Conservation (phyloP, 768 basidiomycete species). For the Rhodotorula kratochvilovae region DNA sequence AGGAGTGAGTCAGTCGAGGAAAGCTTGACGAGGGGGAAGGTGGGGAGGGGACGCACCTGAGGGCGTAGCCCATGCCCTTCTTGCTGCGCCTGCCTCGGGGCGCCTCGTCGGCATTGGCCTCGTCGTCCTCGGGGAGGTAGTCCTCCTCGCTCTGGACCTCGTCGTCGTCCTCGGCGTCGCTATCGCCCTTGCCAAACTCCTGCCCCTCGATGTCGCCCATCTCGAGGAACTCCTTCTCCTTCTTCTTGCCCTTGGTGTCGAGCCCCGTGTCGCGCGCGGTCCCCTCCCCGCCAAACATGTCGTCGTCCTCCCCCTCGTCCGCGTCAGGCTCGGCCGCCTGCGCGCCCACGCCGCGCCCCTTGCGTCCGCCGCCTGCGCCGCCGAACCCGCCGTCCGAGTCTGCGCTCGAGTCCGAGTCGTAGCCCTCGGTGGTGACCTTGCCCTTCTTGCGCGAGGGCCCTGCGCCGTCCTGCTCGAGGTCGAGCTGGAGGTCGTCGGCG, state of each 20-base stretch:
- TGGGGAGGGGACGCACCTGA: constrained; percentile 52
- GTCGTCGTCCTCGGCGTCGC: constrained; percentile 44
- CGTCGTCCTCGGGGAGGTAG: constrained; percentile 47
- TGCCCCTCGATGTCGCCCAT: constrained; percentile 96
- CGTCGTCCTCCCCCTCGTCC: constrained; percentile 50
- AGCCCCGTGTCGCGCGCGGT: constrained; percentile 65
- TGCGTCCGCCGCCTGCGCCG: constrained; percentile 23
- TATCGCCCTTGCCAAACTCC: constrained; percentile 59
- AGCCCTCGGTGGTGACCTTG: constrained; percentile 32
- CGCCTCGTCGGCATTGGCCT: constrained; percentile 57
- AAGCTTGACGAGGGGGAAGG: neutral
- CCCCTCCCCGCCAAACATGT: constrained; percentile 51
- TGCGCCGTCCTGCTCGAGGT: constrained; percentile 26
- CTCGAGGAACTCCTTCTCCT: constrained; percentile 63
- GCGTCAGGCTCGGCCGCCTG: constrained; percentile 3
- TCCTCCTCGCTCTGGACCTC: constrained; percentile 54
- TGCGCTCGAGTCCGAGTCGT: constrained; percentile 36
- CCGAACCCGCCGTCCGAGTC: constrained; percentile 33
- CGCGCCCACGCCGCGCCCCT: constrained; percentile 2
- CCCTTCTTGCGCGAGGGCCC: constrained; percentile 7
- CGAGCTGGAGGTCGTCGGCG: constrained; percentile 31
- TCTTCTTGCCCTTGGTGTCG: constrained; percentile 65
- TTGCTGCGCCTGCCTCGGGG: constrained; percentile 61
- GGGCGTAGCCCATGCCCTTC: constrained; percentile 83
- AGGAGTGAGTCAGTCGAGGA: too few species aligned